Percentiles rank a stretch among this genome's conserved stretches.
These are phyloP conservation scores for Camellia granthamiana DNA, from an alignment of 148 eudicot genomes.

Conservation along the genomic window DNA sequence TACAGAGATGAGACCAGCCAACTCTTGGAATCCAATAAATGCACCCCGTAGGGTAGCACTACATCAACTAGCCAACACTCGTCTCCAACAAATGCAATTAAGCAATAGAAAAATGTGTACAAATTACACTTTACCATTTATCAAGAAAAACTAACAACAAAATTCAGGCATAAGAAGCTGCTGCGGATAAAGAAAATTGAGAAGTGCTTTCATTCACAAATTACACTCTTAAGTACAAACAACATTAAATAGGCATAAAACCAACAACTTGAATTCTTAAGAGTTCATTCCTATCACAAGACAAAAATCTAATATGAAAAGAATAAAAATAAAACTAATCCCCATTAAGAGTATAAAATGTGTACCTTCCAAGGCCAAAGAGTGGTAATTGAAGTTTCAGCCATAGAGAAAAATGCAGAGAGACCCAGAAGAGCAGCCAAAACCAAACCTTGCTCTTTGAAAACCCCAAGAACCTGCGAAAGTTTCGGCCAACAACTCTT, in stretches of 20 bases:
- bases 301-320: neutral
- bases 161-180: neutral
- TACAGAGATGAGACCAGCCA: too few relatives aligned
- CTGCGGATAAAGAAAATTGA: neutral
- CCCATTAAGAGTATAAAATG: neutral
- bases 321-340: neutral
- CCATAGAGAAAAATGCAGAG: conserved; percentile 97
- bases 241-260: neutral
- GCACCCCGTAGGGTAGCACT: too few relatives aligned
- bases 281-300: neutral
- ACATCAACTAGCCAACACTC: too few relatives aligned
- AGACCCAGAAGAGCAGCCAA: conserved; percentile 73
- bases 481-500: conserved; percentile 75
- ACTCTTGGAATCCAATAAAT: too few relatives aligned
- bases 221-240: neutral
- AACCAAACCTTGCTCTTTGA: conserved; percentile 85
- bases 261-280: neutral
- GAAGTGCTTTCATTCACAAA: neutral
- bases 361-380: conserved; percentile 99
- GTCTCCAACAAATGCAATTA: neutral
- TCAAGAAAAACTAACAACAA: neutral
- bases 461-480: conserved; percentile 63
- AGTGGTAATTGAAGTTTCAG: conserved; percentile 94
- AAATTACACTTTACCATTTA: neutral
- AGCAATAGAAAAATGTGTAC: neutral